Conservation (phyloP, 2,329 filamentous ascomycete genomes). For the Nemania abortiva region DNA sequence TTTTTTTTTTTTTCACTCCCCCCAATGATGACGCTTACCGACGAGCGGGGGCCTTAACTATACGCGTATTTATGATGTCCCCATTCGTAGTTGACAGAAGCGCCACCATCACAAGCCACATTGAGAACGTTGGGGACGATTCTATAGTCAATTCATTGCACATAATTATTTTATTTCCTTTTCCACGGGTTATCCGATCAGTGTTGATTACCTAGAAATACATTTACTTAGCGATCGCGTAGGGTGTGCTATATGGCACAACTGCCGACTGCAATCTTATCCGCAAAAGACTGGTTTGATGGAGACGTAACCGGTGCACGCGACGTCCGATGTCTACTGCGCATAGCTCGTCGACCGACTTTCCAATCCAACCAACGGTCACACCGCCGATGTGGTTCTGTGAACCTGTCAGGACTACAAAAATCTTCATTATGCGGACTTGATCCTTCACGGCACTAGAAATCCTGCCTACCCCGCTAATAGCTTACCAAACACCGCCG, state of each 20-base stretch:
- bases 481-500: constrained; percentile 18
- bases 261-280: too few species aligned
- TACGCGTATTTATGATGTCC: too few species aligned
- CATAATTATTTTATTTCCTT: neutral
- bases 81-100: neutral
- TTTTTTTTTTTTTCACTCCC: too few species aligned
- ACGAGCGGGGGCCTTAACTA: too few species aligned
- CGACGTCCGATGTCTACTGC: neutral
- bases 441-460: neutral
- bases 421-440: neutral
- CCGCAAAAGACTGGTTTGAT: neutral
- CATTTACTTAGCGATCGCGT: neutral
- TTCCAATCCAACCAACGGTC: neutral
- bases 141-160: neutral
- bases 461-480: neutral
- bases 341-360: neutral
- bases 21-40: too few species aligned
- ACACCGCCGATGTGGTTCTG: neutral
- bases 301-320: neutral
- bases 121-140: neutral
- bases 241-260: neutral
- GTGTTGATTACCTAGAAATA: neutral
- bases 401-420: neutral
- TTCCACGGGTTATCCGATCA: neutral
- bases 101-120: neutral